Percentiles rank a stretch among this genome's conserved stretches.
These are phyloP conservation scores for Trichophyton rubrum DNA, from an alignment of 2,329 filamentous ascomycete species.

Conservation along the genomic window DNA sequence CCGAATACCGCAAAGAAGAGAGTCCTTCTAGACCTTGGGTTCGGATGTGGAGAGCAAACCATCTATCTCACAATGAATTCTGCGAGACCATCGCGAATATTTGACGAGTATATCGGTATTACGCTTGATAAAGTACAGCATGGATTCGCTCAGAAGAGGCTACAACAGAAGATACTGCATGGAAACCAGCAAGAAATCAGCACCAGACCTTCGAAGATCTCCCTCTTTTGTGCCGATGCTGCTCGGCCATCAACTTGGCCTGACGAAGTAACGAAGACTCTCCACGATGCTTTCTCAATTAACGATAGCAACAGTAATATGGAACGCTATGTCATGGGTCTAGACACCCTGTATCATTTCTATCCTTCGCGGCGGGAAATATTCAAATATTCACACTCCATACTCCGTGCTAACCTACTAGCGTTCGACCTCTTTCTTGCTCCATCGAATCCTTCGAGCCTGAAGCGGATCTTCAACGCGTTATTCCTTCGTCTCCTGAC, in stretches of 20 bases:
- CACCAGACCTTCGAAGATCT: not conserved
- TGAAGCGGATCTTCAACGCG: constrained; percentile 17
- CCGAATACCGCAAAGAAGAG: constrained; percentile 4
- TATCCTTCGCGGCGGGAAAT: constrained; percentile 39
- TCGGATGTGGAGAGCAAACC: constrained; percentile 49
- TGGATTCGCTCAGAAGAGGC: constrained; percentile 19
- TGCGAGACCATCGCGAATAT: not conserved
- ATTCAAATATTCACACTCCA: constrained; percentile 30
- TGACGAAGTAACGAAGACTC: constrained; percentile 4
- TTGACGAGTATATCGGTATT: constrained; percentile 39
- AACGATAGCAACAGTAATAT: not conserved
- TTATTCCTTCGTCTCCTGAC: constrained; percentile 34
- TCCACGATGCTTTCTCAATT: not conserved
- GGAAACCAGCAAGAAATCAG: not conserved
- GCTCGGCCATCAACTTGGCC: constrained; percentile 29
- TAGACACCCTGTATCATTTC: constrained; percentile 49
- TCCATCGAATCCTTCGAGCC: constrained; percentile 11
- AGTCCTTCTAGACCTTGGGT: constrained; percentile 41
- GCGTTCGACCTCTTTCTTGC: constrained; percentile 43
- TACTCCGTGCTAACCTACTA: constrained; percentile 40
- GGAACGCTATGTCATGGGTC: constrained; percentile 32
- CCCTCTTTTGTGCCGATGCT: constrained; percentile 40
- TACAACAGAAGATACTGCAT: not conserved
- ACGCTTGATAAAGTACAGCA: constrained; percentile 40
- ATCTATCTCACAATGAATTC: constrained; percentile 30